phyloP scores from a whole-genome alignment of 257 asterid genomes.

The Henckelia pumila region DNA sequence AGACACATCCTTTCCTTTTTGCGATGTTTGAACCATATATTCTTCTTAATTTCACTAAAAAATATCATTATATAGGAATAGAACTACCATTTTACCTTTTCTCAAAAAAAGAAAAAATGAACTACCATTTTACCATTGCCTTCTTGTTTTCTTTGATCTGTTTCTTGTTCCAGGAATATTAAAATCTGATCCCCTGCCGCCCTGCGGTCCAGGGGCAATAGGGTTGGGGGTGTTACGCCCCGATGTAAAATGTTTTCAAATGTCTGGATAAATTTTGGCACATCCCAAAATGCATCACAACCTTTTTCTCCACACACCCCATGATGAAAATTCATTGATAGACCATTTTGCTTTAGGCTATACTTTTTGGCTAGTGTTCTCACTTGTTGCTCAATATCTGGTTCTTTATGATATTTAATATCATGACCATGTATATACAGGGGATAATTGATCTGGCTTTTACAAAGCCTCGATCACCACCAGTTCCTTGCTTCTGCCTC shows the following conservation, averaged over 20 bases:
- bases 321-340: not conserved
- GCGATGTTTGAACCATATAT: not conserved
- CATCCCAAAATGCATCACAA: not conserved
- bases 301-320: not conserved
- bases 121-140: not conserved
- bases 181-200: not conserved
- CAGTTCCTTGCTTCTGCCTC: conserved; percentile 86
- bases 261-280: too few species aligned
- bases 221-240: too few species aligned
- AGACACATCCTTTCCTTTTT: conserved; percentile 1
- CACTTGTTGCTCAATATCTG: not conserved
- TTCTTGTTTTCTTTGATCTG: not conserved
- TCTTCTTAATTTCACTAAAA: not conserved
- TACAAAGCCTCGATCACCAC: conserved; percentile 65
- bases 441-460: conserved; percentile 83
- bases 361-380: not conserved
- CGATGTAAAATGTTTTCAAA: not conserved
- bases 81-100: not conserved
- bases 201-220: not conserved
- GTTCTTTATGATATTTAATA: not conserved
- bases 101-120: too few species aligned
- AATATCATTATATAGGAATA: not conserved
- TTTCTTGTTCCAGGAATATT: not conserved
- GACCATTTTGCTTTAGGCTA: not conserved
- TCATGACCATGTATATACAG: conserved; percentile 32